Conservation (phyloP, 306 rosid genomes). For the Quercus aquifolioides region DNA sequence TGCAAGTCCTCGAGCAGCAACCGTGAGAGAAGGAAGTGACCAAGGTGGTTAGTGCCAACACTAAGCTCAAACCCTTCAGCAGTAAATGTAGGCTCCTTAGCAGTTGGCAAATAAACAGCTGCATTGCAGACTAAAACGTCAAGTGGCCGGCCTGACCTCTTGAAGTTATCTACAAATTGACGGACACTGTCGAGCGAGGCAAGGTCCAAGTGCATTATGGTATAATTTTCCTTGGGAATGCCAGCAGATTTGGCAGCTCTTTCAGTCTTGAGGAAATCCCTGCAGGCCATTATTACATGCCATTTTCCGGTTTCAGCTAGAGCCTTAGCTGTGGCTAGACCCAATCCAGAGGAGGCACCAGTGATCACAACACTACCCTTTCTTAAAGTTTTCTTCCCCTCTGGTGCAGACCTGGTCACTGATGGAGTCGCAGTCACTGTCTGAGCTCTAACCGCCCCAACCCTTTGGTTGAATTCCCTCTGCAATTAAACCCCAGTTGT, state of each 20-base stretch:
- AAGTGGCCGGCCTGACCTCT: conserved; percentile 59
- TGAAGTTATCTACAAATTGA: conserved; percentile 79
- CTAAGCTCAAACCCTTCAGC: conserved; percentile 97
- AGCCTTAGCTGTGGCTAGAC: conserved; percentile 94
- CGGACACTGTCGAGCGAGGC: conserved; percentile 91
- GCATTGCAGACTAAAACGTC: conserved; percentile 96
- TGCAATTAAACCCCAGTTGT: conserved; percentile 12
- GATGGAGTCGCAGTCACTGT: conserved; percentile 65
- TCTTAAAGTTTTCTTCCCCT: conserved; percentile 87
- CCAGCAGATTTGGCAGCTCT: conserved; percentile 96
- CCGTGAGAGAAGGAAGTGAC: conserved; percentile 92
- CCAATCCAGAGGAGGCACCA: conserved; percentile 96
- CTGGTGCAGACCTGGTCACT: conserved; percentile 50
- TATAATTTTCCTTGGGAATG: conserved; percentile 73
- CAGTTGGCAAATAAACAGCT: conserved; percentile 91
- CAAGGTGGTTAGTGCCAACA: conserved; percentile 95
- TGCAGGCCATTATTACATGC: conserved; percentile 97
- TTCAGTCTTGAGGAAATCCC: conserved; percentile 95
- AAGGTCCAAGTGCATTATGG: conserved; percentile 93
- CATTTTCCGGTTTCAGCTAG: conserved; percentile 96
- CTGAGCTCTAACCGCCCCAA: conserved; percentile 64
- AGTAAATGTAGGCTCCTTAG: conserved; percentile 83
- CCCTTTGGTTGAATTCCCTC: conserved; percentile 51
- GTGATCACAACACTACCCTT: conserved; percentile 85
- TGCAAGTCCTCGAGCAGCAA: conserved; percentile 70